A percentile compares a stretch with the other conserved stretches of the same genome.
Evolutionary conservation across 345 rosid genomes (phyloP).

Genomic region (Capsella bursapastoris): DNA sequence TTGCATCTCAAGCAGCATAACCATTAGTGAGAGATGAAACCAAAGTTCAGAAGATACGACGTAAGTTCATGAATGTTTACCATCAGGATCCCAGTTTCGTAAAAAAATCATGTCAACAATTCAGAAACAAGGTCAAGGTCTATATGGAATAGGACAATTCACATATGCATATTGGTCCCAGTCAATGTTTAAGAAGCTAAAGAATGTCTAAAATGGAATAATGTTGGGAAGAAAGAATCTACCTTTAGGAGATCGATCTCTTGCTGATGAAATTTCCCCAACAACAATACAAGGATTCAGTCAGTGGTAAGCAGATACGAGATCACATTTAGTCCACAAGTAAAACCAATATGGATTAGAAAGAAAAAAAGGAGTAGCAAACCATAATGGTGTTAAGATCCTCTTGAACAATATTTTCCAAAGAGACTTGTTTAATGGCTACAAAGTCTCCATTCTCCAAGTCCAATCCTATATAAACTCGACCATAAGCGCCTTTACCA

Average conservation of each 20-base stretch:
- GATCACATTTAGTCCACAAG: slow-evolving; percentile 1
- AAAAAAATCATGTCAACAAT: not conserved
- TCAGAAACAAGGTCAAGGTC: slow-evolving; percentile 16
- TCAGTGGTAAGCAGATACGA: slow-evolving; percentile 37
- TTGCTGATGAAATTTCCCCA: slow-evolving; percentile 66
- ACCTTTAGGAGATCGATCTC: slow-evolving; percentile 99
- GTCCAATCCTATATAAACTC: slow-evolving; percentile 98
- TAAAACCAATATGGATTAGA: not conserved
- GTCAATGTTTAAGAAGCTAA: not conserved
- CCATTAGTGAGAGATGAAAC: not conserved
- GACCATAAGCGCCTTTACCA: slow-evolving; percentile 98
- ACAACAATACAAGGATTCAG: slow-evolving; percentile 41
- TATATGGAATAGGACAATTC: not conserved
- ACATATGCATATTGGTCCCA: not conserved
- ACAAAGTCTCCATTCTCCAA: slow-evolving; percentile 97
- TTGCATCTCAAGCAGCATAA: not conserved
- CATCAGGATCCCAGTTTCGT: not conserved
- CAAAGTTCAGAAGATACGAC: slow-evolving; percentile 1
- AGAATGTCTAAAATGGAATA: slow-evolving; percentile 1
- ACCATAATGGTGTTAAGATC: slow-evolving; percentile 98
- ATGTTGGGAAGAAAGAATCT: slow-evolving; percentile 24
- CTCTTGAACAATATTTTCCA: slow-evolving; percentile 98
- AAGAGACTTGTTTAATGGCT: slow-evolving; percentile 95
- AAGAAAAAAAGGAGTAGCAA: slow-evolving; percentile 29
- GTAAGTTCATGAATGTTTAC: slow-evolving; percentile 5